These are phyloP conservation scores for Phaffomyces thermotolerans DNA, from an alignment of 805 yeast genomes.

Conservation along the genomic window DNA sequence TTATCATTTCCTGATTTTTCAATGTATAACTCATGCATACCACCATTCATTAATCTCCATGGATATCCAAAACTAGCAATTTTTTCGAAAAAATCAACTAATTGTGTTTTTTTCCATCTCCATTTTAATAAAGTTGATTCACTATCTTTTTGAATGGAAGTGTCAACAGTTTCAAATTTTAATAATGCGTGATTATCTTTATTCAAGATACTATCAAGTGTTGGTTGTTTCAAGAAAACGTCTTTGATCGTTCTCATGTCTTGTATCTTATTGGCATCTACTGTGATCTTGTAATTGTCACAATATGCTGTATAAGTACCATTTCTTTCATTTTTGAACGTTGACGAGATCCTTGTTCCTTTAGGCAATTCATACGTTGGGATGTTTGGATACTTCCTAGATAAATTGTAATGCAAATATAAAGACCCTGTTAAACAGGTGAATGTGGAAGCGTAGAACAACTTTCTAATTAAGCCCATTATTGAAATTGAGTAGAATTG, in stretches of 20 bases:
- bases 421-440: conserved; percentile 12
- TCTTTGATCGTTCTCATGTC: neutral
- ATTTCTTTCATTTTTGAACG: conserved; percentile 5
- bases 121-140: conserved; percentile 4
- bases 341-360: conserved; percentile 7
- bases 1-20: conserved; percentile 4
- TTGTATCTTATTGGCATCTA: conserved; percentile 1
- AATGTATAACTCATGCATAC: conserved; percentile 15
- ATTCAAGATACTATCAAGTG: neutral
- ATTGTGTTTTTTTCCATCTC: neutral
- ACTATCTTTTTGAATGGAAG: neutral
- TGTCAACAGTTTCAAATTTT: neutral
- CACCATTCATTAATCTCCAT: conserved; percentile 24
- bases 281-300: conserved; percentile 14
- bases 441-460: conserved; percentile 11
- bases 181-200: neutral
- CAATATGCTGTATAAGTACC: conserved; percentile 15
- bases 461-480: conserved; percentile 5
- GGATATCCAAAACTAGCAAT: conserved; percentile 20
- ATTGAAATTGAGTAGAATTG: neutral
- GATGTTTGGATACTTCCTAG: conserved; percentile 13
- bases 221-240: neutral
- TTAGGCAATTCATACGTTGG: conserved; percentile 16
- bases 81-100: conserved; percentile 11
- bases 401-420: conserved; percentile 12